Conservation (phyloP, 1,284 basidiomycete species). For the Apiotrichum laibachii region DNA sequence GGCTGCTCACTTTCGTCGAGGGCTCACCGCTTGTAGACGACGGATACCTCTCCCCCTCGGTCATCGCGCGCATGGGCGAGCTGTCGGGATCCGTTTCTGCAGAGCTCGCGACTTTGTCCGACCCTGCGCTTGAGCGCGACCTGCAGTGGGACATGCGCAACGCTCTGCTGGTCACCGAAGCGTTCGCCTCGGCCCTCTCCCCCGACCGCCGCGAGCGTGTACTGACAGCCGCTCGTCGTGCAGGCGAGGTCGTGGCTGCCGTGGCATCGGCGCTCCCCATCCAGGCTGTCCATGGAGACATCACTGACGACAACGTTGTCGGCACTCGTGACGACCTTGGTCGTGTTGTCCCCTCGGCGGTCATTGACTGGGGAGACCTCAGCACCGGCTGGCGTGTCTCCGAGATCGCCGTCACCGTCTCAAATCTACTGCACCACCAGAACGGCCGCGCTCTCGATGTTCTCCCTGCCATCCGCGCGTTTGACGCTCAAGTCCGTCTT, state of each 20-base stretch:
- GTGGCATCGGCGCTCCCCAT: neutral
- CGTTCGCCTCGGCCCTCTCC: neutral
- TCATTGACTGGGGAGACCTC: slow-evolving; percentile 22
- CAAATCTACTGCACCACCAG: slow-evolving; percentile 14
- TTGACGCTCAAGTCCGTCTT: slow-evolving; percentile 1
- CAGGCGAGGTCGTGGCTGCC: slow-evolving; percentile 2
- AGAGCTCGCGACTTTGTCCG: neutral
- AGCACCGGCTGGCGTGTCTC: slow-evolving; percentile 14
- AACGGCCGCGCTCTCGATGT: slow-evolving; percentile 1
- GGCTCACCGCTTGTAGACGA: slow-evolving; percentile 9
- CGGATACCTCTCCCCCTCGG: slow-evolving; percentile 7
- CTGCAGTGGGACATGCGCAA: slow-evolving; percentile 21
- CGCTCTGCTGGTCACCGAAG: slow-evolving; percentile 11
- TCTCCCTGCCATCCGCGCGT: slow-evolving; percentile 11
- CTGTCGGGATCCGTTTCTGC: slow-evolving; percentile 5
- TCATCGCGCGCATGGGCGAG: slow-evolving; percentile 4
- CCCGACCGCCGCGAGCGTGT: neutral
- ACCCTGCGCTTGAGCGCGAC: slow-evolving; percentile 11
- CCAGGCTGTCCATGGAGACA: slow-evolving; percentile 18
- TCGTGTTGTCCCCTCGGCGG: slow-evolving; percentile 2
- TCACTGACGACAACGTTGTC: slow-evolving; percentile 21
- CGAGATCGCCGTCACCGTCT: slow-evolving; percentile 14
- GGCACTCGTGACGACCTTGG: slow-evolving; percentile 12
- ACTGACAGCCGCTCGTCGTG: neutral
- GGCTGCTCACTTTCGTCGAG: slow-evolving; percentile 14